Percentiles rank a stretch among this genome's conserved stretches.
Evolutionary conservation across 2,329 filamentous ascomycete species (phyloP).

Genomic region (Aspergillus niger): DNA sequence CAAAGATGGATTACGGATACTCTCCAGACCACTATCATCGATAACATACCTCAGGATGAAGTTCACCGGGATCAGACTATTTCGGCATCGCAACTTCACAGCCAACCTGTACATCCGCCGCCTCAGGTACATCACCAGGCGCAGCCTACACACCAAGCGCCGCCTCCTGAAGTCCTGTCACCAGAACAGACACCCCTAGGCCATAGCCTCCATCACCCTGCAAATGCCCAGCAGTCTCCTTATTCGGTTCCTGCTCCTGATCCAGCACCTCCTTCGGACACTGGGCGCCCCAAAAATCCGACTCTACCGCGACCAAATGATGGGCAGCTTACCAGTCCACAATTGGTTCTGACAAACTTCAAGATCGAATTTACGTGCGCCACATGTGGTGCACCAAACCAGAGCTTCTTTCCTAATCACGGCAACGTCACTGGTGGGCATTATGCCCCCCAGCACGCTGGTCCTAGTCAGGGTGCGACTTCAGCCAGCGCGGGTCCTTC

Average conservation of each 20-base stretch:
- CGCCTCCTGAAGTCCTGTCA: constrained; percentile 24
- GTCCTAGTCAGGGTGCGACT: constrained; percentile 22
- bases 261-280: constrained; percentile 22
- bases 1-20: constrained; percentile 37
- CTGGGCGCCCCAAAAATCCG: constrained; percentile 26
- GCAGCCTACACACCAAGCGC: constrained; percentile 20
- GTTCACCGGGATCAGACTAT: constrained; percentile 23
- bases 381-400: constrained; percentile 41
- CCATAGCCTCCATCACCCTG: constrained; percentile 26
- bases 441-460: constrained; percentile 31
- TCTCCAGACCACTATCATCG: constrained; percentile 30
- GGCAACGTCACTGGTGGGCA: constrained; percentile 35
- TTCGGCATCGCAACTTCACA: constrained; percentile 21
- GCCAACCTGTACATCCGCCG: constrained; percentile 23
- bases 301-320: constrained; percentile 24
- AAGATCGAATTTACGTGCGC: constrained; percentile 46
- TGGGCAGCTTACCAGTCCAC: constrained; percentile 31
- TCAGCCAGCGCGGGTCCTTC: constrained; percentile 23
- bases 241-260: constrained; percentile 25
- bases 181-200: constrained; percentile 26
- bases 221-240: constrained; percentile 26
- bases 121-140: constrained; percentile 18
- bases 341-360: constrained; percentile 39
- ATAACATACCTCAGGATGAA: constrained; percentile 29
- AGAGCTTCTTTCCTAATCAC: constrained; percentile 43